Conservation (phyloP, 306 rosid genomes). For the Biancaea sappan region DNA sequence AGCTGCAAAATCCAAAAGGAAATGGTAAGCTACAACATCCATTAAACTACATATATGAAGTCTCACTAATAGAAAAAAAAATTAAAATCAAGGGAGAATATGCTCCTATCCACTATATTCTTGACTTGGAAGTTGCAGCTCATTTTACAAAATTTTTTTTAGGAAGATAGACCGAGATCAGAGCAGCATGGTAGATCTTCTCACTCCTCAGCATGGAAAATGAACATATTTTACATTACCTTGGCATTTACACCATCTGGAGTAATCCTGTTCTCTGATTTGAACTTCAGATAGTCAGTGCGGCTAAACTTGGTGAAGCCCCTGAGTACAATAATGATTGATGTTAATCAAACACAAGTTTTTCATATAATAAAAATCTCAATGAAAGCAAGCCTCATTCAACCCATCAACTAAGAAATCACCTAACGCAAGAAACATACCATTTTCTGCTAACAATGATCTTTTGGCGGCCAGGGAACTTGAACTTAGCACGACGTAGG, state of each 20-base stretch:
- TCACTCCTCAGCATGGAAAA: not conserved
- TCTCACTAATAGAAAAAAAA: not conserved
- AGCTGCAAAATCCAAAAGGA: constrained; percentile 53
- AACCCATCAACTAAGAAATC: not conserved
- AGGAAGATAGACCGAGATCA: not conserved
- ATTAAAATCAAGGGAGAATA: not conserved
- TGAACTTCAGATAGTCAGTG: constrained; percentile 57
- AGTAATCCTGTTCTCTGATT: constrained; percentile 54
- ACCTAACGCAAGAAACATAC: constrained; percentile 45
- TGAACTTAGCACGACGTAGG: constrained; percentile 84
- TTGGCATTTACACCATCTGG: constrained; percentile 84
- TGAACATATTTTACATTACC: constrained; percentile 41
- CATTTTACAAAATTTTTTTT: not conserved
- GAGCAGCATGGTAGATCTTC: not conserved
- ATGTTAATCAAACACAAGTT: not conserved
- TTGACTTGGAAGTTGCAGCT: not conserved
- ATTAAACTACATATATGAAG: not conserved
- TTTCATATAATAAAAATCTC: not conserved
- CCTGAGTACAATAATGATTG: constrained; percentile 40
- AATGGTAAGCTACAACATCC: not conserved
- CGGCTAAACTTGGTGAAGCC: constrained; percentile 78
- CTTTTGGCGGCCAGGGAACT: constrained; percentile 92
- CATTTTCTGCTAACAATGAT: constrained; percentile 83
- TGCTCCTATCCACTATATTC: not conserved
- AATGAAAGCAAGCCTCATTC: not conserved